Evolutionary conservation across 495 filamentous ascomycete genomes (phyloP), one percentile per base, ranked within the genome.

Genomic region (Usnea hakonensis): DNA sequence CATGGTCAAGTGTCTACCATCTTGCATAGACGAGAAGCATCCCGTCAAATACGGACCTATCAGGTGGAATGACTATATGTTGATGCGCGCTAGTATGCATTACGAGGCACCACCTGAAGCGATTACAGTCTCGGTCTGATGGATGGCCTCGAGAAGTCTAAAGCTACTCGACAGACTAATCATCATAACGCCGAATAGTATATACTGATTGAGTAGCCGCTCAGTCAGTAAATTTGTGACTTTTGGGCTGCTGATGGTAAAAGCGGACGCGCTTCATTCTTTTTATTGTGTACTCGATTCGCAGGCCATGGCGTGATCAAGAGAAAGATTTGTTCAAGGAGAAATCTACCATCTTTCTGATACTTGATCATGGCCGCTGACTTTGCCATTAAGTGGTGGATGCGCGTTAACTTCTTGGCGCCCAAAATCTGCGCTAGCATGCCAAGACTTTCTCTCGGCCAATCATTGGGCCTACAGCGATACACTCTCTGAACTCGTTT

Each of bases 21-120:
- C 76, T 17, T 85, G 82, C 62, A 71, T 77, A 54, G 80, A 82
- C 46, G 76, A 78, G 48, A 71, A 69, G 19, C 79, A 83, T 66
- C 82, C 81, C 8, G 71, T 79, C 26, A 76, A 79, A 64, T 85
- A 83, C 63, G 75, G 81, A 64, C 81, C 83, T 54, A 83, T 85
- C 19, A 79, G 75, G 17, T 84, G 80, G 68, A 80, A 81, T 33
- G 76, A 85, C 44, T 69, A 69, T 30, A 58, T 54, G 48, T 57
- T 67, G 56, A 67, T 69, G 67, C 62, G 67, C 19, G 65, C 65
- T 11, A 66, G 65, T 23, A 63, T 65, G 65, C 58, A 65, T 11
- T 69, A 69, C 57, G 54, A 66, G 35, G 36, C 30, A 16, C 38
- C 38, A 38, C 32, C 30, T 5, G 52, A 46, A 10, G 60, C 23